These are phyloP conservation scores for Phanerochaete carnosa DNA, from an alignment of 768 basidiomycete genomes.

Conservation along the genomic window DNA sequence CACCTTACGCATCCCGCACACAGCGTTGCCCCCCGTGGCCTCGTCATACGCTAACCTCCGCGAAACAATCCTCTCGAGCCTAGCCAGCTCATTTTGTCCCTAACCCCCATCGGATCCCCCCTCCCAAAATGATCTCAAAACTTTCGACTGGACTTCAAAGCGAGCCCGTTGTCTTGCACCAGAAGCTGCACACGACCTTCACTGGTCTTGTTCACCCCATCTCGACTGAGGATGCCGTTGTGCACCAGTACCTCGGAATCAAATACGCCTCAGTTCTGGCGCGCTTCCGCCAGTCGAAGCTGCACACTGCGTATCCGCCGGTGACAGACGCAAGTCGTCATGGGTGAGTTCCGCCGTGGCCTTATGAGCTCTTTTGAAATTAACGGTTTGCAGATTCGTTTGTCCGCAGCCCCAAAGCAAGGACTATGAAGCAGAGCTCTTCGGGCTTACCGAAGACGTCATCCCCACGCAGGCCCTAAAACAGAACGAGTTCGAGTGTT, in stretches of 20 bases:
- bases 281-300: slow-evolving; percentile 71
- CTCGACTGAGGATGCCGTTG: slow-evolving; percentile 50
- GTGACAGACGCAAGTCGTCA: slow-evolving; percentile 60
- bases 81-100: slow-evolving; percentile 8
- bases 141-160: slow-evolving; percentile 11
- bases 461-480: slow-evolving; percentile 52
- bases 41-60: slow-evolving; percentile 11
- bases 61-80: slow-evolving; percentile 7
- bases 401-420: slow-evolving; percentile 60
- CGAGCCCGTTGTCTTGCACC: slow-evolving; percentile 44
- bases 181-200: slow-evolving; percentile 59
- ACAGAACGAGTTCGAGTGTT: slow-evolving; percentile 76
- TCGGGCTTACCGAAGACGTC: slow-evolving; percentile 52
- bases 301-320: slow-evolving; percentile 54
- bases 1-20: neutral
- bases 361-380: neutral
- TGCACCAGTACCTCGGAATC: slow-evolving; percentile 76
- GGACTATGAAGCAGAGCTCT: slow-evolving; percentile 56
- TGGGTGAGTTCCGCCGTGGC: slow-evolving; percentile 46
- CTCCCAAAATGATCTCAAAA: slow-evolving; percentile 22
- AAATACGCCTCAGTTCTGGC: slow-evolving; percentile 74
- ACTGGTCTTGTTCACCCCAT: slow-evolving; percentile 58
- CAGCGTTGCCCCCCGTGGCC: slow-evolving; percentile 13
- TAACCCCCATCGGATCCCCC: neutral
- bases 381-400: slow-evolving; percentile 50